A percentile compares a stretch with the other conserved stretches of the same genome.
Evolutionary conservation across 345 rosid species (phyloP).

Genomic region (Nasturtium officinale): DNA sequence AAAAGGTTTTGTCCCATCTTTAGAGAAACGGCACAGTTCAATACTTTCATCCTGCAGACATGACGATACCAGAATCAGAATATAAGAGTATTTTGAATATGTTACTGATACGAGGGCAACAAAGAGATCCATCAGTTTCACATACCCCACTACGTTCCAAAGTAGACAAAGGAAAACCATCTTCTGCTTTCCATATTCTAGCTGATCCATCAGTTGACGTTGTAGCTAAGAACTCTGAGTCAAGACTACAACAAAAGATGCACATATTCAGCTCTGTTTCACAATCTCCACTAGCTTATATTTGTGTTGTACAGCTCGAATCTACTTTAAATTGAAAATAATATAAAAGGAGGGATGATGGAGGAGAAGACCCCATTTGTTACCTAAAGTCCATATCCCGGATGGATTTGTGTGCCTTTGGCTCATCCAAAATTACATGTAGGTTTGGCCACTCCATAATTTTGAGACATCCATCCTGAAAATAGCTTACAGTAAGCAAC

Average conservation of each 20-base stretch:
- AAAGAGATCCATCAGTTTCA: constrained; percentile 1
- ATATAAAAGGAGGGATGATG: neutral
- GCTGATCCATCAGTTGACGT: constrained; percentile 90
- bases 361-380: constrained; percentile 5
- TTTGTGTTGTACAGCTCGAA: neutral
- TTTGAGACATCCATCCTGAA: constrained; percentile 89
- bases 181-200: constrained; percentile 90
- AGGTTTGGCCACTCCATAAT: constrained; percentile 88
- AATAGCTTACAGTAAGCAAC: constrained; percentile 30
- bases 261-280: constrained; percentile 1
- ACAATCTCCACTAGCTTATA: neutral
- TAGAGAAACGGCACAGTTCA: constrained; percentile 83
- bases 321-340: neutral
- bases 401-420: constrained; percentile 79
- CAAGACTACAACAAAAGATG: constrained; percentile 60
- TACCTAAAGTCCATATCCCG: constrained; percentile 91
- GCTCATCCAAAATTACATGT: constrained; percentile 68
- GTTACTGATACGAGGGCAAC: neutral
- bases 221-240: constrained; percentile 89
- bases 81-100: neutral
- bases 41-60: constrained; percentile 74
- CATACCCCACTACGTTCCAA: constrained; percentile 75
- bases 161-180: constrained; percentile 71
- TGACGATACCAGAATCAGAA: neutral
- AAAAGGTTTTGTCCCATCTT: constrained; percentile 94